Base-by-base conservation (phyloP, 2,329 filamentous ascomycete species). In the Macrophomina pseudophaseolina region DNA sequence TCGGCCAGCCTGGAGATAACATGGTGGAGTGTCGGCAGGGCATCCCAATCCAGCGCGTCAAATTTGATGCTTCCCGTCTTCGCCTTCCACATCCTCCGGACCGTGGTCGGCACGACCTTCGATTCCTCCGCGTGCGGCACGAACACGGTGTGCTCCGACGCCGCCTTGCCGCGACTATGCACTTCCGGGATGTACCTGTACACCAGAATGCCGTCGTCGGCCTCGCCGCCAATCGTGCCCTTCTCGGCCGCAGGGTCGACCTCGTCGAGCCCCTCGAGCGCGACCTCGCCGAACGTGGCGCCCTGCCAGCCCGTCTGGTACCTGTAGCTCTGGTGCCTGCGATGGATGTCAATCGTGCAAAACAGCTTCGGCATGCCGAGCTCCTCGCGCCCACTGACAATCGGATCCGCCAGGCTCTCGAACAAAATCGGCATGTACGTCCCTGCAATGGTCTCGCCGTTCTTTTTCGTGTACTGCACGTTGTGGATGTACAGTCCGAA, bases 401-500 rank as follows among this genome's bases (percentile, higher is more conserved):
- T 88, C 0, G 87, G 85, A 68, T 90, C 88, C 0, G 86, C 78
- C 1, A 86, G 73, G 60, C 78, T 83, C 72, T 90, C 87, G 68
- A 90, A 86, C 0, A 89, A 75, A 0, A 89, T 77, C 0, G 86
- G 83, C 44, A 89, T 72, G 69, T 85, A 89, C 0, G 84, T 84
- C 1, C 86, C 87, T 12, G 75, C 75, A 1, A 87, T 71, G 0
- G 79, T 75, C 0, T 77, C 76, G 1, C 86, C 85, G 64, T 85
- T 73, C 1, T 80, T 76, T 69, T 83, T 84, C 0, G 75, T 80
- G 69, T 88, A 88, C 68, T 87, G 75, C 1, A 90, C 84, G 0
- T 86, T 87, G 68, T 90, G 88, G 16, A 90, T 83, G 71, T 87
- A 89, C 0, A 90, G 79, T 0, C 86, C 87, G 14, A 87, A 77